Evolutionary conservation across 2,329 filamentous ascomycete species (phyloP).

Genomic region (Chrysosphaeria jannelii): DNA sequence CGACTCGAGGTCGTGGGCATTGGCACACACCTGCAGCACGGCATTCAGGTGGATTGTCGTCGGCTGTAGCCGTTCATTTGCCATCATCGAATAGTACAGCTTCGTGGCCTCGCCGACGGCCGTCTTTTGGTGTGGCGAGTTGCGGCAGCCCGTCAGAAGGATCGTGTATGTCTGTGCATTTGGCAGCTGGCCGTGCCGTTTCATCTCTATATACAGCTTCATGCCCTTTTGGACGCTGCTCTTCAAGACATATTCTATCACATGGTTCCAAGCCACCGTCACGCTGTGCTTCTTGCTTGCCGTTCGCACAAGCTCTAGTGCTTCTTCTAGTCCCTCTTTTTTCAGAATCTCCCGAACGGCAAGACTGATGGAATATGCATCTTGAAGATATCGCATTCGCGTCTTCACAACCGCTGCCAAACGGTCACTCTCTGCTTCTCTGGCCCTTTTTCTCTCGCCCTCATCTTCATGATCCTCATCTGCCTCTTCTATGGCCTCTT

Average conservation of each 20-base stretch:
- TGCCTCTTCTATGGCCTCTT: neutral
- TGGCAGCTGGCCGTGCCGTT: constrained; percentile 59
- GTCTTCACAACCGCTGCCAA: neutral
- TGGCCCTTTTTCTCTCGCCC: neutral
- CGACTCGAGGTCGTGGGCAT: constrained; percentile 44
- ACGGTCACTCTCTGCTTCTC: neutral
- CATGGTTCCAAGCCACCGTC: constrained; percentile 62
- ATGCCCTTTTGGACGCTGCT: constrained; percentile 33
- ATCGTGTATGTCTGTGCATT: constrained; percentile 63
- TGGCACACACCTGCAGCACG: constrained; percentile 52
- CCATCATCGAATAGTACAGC: constrained; percentile 48
- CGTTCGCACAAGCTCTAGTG: constrained; percentile 32
- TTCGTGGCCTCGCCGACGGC: constrained; percentile 38
- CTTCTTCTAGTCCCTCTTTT: constrained; percentile 30
- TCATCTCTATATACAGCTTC: constrained; percentile 95
- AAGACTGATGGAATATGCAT: constrained; percentile 42
- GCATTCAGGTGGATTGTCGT: constrained; percentile 70
- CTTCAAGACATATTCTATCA: constrained; percentile 42
- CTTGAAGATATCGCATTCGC: constrained; percentile 18
- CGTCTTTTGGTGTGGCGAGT: constrained; percentile 22
- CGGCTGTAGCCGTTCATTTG: constrained; percentile 31
- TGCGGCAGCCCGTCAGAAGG: constrained; percentile 45
- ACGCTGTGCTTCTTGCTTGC: constrained; percentile 35
- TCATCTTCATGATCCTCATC: neutral
- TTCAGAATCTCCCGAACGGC: constrained; percentile 30